Base-by-base conservation (phyloP, 495 filamentous ascomycete species). In the Penicillium dipodomyicola region DNA sequence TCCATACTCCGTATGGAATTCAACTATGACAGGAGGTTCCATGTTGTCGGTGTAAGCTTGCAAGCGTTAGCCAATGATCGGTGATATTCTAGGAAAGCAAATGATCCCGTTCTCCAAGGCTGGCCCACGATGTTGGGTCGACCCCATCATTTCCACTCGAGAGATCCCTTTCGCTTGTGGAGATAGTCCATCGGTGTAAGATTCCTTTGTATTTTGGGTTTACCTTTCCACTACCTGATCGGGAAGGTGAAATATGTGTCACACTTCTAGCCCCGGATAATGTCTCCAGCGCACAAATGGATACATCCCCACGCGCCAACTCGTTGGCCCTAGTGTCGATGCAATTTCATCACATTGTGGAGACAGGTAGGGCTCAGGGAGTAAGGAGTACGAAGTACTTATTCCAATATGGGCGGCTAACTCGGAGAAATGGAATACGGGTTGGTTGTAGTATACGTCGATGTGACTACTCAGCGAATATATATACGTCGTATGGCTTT, bases 181-280 rank as follows among this genome's bases (percentile, higher is more conserved):
- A n/a, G 35, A 17, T 33, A 39, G 2, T 37, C 14, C 14, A 39
- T 8, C 15, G 1, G 15, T 27, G 15, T 11, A 15, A 17, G 27
- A 35, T 17, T 17, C 12, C 5, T 29, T 47, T 39, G 2, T 0
- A n/a, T 15, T 25, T 23, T 37, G 51, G 17, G 25, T 25, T 40
- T 40, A 20, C 15, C 19, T 20, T 35, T 9, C 15, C 20, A 23
- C 15, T 20, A 15, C 55, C 59, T 52, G 19, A 54, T 61, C 35
- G 30, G 58, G 55, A 64, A 64, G 59, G 59, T 56, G 40, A 49
- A 19, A 52, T 30, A 23, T 27, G 39, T 12, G 20, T 39, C 33
- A 4, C 20, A 33, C 47, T 19, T 19, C 17, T 45, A 40, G 57
- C 32, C 32, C 49, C 23, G 39, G 44, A n/a, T 22, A 35, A 23